phyloP scores from a whole-genome alignment of 768 basidiomycete genomes.

The Trametes cingulata region DNA sequence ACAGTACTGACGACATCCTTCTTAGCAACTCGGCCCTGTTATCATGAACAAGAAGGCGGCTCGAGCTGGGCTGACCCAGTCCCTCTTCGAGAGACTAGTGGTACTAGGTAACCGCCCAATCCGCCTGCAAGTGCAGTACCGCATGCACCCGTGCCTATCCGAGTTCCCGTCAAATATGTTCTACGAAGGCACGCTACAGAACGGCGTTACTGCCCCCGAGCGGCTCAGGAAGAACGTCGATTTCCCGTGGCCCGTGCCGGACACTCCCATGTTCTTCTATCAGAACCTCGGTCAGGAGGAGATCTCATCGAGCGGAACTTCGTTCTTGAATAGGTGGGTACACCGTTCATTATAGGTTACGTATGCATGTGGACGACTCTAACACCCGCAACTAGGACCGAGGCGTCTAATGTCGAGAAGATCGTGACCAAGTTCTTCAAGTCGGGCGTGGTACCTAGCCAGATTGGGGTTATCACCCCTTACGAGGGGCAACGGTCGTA shows the following conservation, averaged over 20 bases:
- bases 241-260: constrained; percentile 97
- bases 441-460: constrained; percentile 90
- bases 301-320: constrained; percentile 97
- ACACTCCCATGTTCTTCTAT: constrained; percentile 99
- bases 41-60: constrained; percentile 99
- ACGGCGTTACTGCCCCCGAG: constrained; percentile 98
- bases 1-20: constrained; percentile 10
- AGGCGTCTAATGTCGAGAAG: constrained; percentile 99
- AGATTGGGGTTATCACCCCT: constrained; percentile 98
- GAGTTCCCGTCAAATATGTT: constrained; percentile 99
- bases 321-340: constrained; percentile 87
- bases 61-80: constrained; percentile 97
- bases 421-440: constrained; percentile 99
- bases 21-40: constrained; percentile 92
- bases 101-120: constrained; percentile 95
- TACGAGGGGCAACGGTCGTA: constrained; percentile 99
- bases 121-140: constrained; percentile 98
- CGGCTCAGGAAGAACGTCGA: constrained; percentile 97
- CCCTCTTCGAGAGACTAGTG: constrained; percentile 96
- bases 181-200: constrained; percentile 98
- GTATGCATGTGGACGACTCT: constrained; percentile 15
- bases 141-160: constrained; percentile 99
- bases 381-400: constrained; percentile 61
- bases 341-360: constrained; percentile 13
- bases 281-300: constrained; percentile 99